A percentile compares a stretch with the other conserved stretches of the same genome.
Evolutionary conservation across 108 stramenopile genomes (phyloP).

Genomic region (Cylindrotheca closterium): DNA sequence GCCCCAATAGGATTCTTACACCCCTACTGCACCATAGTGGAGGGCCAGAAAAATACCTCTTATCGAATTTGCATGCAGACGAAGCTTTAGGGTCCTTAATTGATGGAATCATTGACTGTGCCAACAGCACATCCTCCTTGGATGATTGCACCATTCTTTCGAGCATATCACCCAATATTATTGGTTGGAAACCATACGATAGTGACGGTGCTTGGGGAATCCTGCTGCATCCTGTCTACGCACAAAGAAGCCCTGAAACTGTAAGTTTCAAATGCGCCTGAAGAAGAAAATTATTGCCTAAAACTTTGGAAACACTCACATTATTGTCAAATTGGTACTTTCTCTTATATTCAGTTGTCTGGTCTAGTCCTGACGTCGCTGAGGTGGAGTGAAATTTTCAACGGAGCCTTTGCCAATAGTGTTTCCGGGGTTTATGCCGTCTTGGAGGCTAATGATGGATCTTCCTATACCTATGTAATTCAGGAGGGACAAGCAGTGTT

Average conservation of each 20-base stretch:
- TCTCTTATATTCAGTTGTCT: background rate
- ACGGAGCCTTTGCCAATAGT: background rate
- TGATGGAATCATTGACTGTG: background rate
- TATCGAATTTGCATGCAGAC: background rate
- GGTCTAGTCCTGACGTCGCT: background rate
- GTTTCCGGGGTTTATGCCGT: background rate
- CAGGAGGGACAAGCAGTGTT: background rate
- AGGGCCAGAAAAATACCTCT: background rate
- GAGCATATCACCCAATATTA: background rate
- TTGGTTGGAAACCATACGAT: background rate
- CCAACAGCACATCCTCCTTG: background rate
- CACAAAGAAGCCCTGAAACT: background rate
- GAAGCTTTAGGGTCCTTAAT: background rate
- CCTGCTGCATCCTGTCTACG: background rate
- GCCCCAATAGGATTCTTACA: background rate
- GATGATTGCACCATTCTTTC: background rate
- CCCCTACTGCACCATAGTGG: background rate
- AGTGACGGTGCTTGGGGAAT: background rate
- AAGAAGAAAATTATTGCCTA: too few species aligned
- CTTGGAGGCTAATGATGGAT: background rate
- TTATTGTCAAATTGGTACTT: too few species aligned
- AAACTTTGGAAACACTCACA: too few species aligned
- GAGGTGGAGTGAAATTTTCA: background rate
- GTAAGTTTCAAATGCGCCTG: too few species aligned
- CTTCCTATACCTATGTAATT: background rate